phyloP scores from a whole-genome alignment of 78 protist genomes.

The Dictyostelium capitatum region DNA sequence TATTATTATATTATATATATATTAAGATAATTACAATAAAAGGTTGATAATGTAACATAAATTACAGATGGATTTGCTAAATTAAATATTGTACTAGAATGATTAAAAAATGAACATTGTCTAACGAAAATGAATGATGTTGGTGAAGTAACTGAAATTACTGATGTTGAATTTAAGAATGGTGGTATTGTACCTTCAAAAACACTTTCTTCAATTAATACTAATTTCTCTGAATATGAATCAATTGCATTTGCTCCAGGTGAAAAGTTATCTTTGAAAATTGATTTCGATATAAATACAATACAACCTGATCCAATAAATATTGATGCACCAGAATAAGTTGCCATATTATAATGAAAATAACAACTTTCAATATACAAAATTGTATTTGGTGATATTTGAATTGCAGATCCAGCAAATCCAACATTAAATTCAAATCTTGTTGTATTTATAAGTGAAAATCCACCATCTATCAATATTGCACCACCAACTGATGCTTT shows the following conservation, averaged over 20 bases:
- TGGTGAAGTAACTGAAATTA: background rate
- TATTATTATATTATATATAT: background rate
- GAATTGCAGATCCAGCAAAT: background rate
- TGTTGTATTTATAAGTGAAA: background rate
- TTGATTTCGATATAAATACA: background rate
- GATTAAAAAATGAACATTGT: background rate
- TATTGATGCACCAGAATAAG: constrained; percentile 20
- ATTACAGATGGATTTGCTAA: background rate
- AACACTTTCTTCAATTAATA: background rate
- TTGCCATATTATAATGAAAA: background rate
- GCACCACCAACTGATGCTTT: constrained; percentile 14
- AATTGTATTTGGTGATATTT: background rate
- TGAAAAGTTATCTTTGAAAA: background rate
- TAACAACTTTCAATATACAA: background rate
- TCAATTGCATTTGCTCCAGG: background rate
- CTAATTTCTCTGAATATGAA: background rate
- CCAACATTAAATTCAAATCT: background rate
- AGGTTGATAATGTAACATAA: background rate
- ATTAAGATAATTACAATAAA: background rate
- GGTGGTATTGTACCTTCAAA: background rate
- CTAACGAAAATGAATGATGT: background rate
- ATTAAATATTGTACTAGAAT: background rate
- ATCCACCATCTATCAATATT: constrained; percentile 11
- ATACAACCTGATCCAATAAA: background rate
- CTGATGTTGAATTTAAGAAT: background rate